These are phyloP conservation scores for Lactuca saligna DNA, from an alignment of 129 eudicot species.

Conservation along the genomic window DNA sequence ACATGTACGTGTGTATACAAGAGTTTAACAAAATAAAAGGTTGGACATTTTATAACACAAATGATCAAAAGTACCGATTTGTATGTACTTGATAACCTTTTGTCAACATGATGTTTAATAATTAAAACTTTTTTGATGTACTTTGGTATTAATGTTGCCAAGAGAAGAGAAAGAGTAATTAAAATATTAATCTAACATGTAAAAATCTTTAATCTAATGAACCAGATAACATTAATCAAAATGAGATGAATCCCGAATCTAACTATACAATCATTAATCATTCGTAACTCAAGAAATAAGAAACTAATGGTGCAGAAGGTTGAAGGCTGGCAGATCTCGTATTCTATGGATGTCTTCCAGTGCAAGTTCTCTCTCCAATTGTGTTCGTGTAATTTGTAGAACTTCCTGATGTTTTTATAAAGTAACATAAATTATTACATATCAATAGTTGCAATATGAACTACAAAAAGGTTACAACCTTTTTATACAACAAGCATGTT, in stretches of 20 bases:
- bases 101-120: neutral
- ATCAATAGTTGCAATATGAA: too few relatives aligned
- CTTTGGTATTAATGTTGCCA: neutral
- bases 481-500: too few relatives aligned
- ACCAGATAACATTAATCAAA: neutral
- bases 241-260: slow-evolving; percentile 17
- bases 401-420: slow-evolving; percentile 53
- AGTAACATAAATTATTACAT: neutral
- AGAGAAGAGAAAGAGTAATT: neutral
- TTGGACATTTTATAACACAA: too few relatives aligned
- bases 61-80: too few relatives aligned
- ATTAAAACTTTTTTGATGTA: too few relatives aligned
- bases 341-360: slow-evolving; percentile 68
- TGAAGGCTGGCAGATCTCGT: slow-evolving; percentile 77
- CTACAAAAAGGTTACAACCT: too few relatives aligned
- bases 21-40: too few relatives aligned
- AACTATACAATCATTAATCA: slow-evolving; percentile 25
- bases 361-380: slow-evolving; percentile 84
- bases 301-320: slow-evolving; percentile 40
- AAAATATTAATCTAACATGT: slow-evolving; percentile 14
- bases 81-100: neutral
- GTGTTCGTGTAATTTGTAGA: slow-evolving; percentile 63
- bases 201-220: slow-evolving; percentile 6
- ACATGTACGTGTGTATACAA: too few relatives aligned
- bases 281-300: neutral